Evolutionary conservation across 345 rosid species (phyloP).

Genomic region (Pugionium dolabratum): DNA sequence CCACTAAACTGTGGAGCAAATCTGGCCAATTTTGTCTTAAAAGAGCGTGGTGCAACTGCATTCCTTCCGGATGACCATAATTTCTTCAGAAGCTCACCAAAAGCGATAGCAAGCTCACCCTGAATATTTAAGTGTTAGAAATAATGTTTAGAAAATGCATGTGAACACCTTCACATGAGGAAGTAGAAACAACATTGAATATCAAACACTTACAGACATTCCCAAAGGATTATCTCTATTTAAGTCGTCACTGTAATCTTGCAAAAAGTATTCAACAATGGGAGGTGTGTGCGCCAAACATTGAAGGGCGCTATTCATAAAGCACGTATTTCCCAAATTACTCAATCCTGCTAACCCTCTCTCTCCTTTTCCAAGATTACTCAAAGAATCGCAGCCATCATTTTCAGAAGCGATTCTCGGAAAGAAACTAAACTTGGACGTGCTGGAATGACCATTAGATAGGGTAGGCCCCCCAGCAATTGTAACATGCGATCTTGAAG

Average conservation of each 20-base stretch:
- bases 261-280: conserved; percentile 78
- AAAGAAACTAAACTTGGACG: conserved; percentile 45
- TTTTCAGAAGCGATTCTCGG: conserved; percentile 43
- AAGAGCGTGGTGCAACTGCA: conserved; percentile 75
- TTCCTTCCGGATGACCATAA: conserved; percentile 85
- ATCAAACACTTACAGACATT: conserved; percentile 71
- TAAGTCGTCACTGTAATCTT: conserved; percentile 80
- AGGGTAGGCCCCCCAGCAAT: conserved; percentile 82
- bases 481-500: conserved; percentile 65
- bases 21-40: conserved; percentile 87
- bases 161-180: conserved; percentile 21
- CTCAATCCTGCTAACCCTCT: conserved; percentile 92
- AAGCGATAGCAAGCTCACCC: conserved; percentile 98
- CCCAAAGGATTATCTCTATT: conserved; percentile 88
- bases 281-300: conserved; percentile 94
- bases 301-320: conserved; percentile 95
- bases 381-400: conserved; percentile 48
- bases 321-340: conserved; percentile 97
- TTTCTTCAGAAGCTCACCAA: conserved; percentile 87
- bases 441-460: conserved; percentile 76
- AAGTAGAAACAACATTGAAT: conserved; percentile 8
- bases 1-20: conserved; percentile 99
- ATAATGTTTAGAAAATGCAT: conserved; percentile 11
- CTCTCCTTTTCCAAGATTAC: conserved; percentile 56
- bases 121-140: conserved; percentile 42